Base-by-base conservation (phyloP, 164 flowering plant genomes). In the Warburgia ugandensis region DNA sequence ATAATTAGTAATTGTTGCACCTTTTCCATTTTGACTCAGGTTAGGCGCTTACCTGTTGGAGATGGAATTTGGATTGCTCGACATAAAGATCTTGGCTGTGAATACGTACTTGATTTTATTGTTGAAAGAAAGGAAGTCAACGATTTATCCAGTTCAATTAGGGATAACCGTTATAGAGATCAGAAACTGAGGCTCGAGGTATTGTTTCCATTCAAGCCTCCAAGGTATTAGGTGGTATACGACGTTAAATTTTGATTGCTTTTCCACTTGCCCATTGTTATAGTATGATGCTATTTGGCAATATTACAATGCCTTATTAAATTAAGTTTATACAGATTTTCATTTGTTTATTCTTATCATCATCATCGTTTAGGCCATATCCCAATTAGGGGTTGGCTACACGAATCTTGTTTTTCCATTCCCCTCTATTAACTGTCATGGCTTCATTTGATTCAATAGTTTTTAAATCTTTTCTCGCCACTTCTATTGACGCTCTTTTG, bases 61-160 rank as follows among this genome's bases (percentile, higher is more conserved):
- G 99, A 92, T 84, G 95, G 73, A 52, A 77, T 88, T 50, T 92
- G 97, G 99, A 72, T 88, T 59, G 99, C 95, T 52, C 86, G 82
- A 50, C 85, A 88, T 66, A 88, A 74, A 49, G 42, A 56, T 55
- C 54, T 65, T 51, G 63, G 48, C 9, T 63, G 33, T 37, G 99
- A 92, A 71, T 86, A 80, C 68, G 92, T 92, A 39, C 89, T 92
- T 59, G 95, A 92, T 70, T 88, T 86, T 65, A 80, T 92, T 68
- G 97, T 92, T 31, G 99, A 92, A 73, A 80, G 99, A 71, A 92
- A 92, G 73, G 77, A 72, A 3, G 79, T 92, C 49, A 87, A 82
- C 64, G 99, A 92, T 62, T 76, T 92, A 28, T 75, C 80, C 45
- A 19, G 27, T 43, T 92, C 99, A 35, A 92, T 92, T 45, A 74